phyloP scores from a whole-genome alignment of 2,329 filamentous ascomycete genomes.

The Coleophoma cylindrospora region DNA sequence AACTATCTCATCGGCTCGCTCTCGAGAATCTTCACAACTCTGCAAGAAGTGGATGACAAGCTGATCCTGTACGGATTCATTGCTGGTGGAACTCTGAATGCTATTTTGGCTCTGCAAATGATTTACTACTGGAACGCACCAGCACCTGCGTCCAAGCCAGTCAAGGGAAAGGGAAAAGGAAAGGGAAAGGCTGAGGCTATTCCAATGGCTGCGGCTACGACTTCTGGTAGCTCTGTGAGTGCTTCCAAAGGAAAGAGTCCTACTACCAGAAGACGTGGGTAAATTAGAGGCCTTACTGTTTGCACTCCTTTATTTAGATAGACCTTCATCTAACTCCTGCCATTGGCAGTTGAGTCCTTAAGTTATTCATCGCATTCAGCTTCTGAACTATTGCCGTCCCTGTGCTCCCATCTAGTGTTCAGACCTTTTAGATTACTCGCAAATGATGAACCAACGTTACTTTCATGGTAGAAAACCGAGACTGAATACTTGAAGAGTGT shows the following conservation, averaged over 20 bases:
- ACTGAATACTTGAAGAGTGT: no score
- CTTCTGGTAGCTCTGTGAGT: constrained; percentile 8
- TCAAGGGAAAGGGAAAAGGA: constrained; percentile 39
- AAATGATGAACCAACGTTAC: no score
- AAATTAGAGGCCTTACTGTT: background rate
- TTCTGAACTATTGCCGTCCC: no score
- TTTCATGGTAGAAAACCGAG: no score
- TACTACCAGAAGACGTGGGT: constrained; percentile 26
- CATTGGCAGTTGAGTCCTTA: constrained; percentile 15
- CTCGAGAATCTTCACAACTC: constrained; percentile 92
- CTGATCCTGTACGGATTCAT: constrained; percentile 94
- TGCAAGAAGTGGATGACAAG: constrained; percentile 96
- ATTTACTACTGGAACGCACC: constrained; percentile 90
- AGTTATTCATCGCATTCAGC: background rate
- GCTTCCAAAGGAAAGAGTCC: constrained; percentile 22
- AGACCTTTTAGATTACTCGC: no score
- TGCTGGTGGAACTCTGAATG: constrained; percentile 85
- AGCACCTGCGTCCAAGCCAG: constrained; percentile 41
- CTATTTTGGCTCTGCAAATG: constrained; percentile 84
- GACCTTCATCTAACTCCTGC: constrained; percentile 15
- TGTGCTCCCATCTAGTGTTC: no score
- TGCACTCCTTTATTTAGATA: background rate
- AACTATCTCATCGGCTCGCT: constrained; percentile 94
- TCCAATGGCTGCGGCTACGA: constrained; percentile 6
- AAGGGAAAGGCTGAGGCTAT: constrained; percentile 21